Evolutionary conservation across 768 basidiomycete species (phyloP), one percentile per base, ranked within the genome.

Genomic region (Porpolomopsis calyptriformis): DNA sequence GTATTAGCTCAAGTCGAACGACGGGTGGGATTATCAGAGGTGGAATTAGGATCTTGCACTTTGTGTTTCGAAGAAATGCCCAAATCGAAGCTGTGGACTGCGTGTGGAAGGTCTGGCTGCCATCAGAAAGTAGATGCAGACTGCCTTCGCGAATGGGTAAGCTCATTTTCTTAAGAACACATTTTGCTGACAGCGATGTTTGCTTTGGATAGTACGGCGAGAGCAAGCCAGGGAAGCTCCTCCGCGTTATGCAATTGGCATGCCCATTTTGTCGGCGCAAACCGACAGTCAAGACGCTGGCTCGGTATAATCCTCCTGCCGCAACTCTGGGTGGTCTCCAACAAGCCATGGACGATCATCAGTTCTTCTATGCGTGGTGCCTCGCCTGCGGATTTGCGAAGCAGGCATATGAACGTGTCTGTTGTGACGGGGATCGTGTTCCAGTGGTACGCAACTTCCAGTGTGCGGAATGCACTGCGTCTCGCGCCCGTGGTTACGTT

Each of bases 241-340:
- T 61, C 49, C 58, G 56, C 43, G 45, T 56, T 42, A 56, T 57
- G 53, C 58, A 61, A 45, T 47, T 59, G 16, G 45, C 45, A 2
- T 61, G 58, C 43, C 58, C 58, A 8, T 61, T 61, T 40, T 59
- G 60, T 48, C 55, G 58, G 1, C 58, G 59, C 14, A 49, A 50
- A 40, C 59, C 59, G 3, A 52, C 55, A 4, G 14, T 47, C 16
- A 57, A 60, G 52, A 52, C 51, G 2, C 43, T 60, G 20, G 19
- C 51, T 26, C 50, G 54, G 31, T 56, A 52, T 49, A 60, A 60
- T 40, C 48, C 46, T 2, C 50, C 36, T 6, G 56, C 53, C 10
- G 51, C 47, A 11, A 39, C 49, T 4, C 49, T 60, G 3, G 55
- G 56, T 12, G 58, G 56, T 2, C 45, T 60, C 20, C 49, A 54